A percentile compares a stretch with the other conserved stretches of the same genome.
phyloP scores from a whole-genome alignment of 2,329 filamentous ascomycete species.

The Diaporthe sp. region DNA sequence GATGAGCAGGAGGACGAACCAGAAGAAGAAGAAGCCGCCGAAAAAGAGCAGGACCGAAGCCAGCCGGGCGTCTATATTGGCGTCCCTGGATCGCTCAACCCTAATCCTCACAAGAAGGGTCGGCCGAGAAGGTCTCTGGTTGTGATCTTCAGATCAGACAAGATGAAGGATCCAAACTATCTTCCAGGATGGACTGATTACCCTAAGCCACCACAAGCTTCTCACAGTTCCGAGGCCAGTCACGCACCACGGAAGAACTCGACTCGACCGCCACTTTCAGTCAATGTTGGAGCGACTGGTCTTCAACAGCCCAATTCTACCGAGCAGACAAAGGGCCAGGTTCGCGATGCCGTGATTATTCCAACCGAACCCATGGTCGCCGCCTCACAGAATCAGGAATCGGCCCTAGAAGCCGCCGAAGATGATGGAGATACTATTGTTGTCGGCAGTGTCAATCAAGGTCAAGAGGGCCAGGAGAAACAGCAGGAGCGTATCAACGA shows the following conservation, averaged over 20 bases:
- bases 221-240: background rate
- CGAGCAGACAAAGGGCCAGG: background rate
- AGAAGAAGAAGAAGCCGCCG: conserved; percentile 28
- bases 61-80: conserved; percentile 43
- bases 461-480: background rate
- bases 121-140: conserved; percentile 49
- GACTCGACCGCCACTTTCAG: background rate
- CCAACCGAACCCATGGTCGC: background rate
- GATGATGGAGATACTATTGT: background rate
- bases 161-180: conserved; percentile 43
- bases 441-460: background rate
- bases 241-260: background rate
- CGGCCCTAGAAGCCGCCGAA: background rate
- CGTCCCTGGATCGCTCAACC: conserved; percentile 45
- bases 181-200: conserved; percentile 37
- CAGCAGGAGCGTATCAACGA: background rate
- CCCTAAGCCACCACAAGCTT: conserved; percentile 16
- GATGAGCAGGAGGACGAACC: background rate
- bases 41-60: conserved; percentile 29
- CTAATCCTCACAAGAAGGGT: conserved; percentile 44
- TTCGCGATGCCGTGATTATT: background rate
- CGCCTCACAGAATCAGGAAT: background rate
- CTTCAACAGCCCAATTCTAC: background rate
- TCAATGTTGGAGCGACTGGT: background rate
- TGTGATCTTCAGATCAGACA: conserved; percentile 46